A percentile compares a stretch with the other conserved stretches of the same genome.
phyloP scores from a whole-genome alignment of 495 filamentous ascomycete genomes.

The Oidiodendron maius region DNA sequence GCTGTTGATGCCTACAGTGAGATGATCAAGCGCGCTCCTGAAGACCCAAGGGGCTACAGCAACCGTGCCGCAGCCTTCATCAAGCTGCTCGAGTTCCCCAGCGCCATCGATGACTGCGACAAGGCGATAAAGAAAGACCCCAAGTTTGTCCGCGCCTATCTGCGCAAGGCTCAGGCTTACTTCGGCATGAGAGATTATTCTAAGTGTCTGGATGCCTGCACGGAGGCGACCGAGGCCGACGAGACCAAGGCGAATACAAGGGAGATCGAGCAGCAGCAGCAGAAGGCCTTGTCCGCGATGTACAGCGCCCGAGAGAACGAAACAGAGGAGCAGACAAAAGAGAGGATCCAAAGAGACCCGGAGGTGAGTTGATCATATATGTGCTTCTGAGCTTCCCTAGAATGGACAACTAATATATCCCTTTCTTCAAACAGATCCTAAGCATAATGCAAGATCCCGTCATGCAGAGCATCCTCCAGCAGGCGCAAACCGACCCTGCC shows the following conservation, averaged over 20 bases:
- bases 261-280: constrained; percentile 90
- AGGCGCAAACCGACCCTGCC: constrained; percentile 88
- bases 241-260: constrained; percentile 61
- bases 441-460: constrained; percentile 88
- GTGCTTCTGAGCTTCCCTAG: not conserved
- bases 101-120: constrained; percentile 89
- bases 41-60: constrained; percentile 90
- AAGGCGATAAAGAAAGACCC: constrained; percentile 82
- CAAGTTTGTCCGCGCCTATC: constrained; percentile 91
- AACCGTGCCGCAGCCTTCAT: constrained; percentile 96
- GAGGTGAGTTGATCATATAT: constrained; percentile 56
- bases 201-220: constrained; percentile 84
- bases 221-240: constrained; percentile 73
- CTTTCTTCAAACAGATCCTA: constrained; percentile 63
- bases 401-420: not conserved
- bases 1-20: constrained; percentile 93
- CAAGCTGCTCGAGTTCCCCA: constrained; percentile 93
- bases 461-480: constrained; percentile 95
- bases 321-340: constrained; percentile 93
- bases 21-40: constrained; percentile 93
- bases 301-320: constrained; percentile 85
- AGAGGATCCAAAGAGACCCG: constrained; percentile 85
- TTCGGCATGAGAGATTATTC: constrained; percentile 97
- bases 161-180: constrained; percentile 88
- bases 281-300: constrained; percentile 90